Evolutionary conservation across 768 basidiomycete genomes (phyloP), one percentile per base, ranked within the genome.

Genomic region (Leccinum uliginosum): DNA sequence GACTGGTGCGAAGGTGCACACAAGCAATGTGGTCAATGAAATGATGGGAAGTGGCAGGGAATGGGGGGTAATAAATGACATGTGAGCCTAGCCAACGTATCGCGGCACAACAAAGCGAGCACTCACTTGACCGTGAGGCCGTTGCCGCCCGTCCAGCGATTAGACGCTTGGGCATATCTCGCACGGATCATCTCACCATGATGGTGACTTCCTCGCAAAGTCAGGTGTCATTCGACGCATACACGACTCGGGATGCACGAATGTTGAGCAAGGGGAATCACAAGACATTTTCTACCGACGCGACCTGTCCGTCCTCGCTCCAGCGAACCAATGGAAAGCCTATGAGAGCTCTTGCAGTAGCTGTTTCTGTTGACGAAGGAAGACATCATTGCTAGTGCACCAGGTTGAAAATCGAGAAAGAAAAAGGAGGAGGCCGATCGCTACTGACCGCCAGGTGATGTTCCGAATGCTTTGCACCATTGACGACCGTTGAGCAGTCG

Each of bases 111-210:
- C 38, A 17, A 26, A 15, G 23, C 17, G 40, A 29, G 2, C 35
- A 53, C 76, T 6, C 58, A 83, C 83, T 85, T 85, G 46, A 76
- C 68, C 1, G 82, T 82, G 3, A 80, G 53, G 0, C 84, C 84
- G 55, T 82, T 81, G 30, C 83, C 84, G 0, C 83, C 83, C 1
- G 81, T 79, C 83, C 83, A 85, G 63, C 84, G 12, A n/a, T 24
- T 8, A 15, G 19, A 35, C 3, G 15, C 34, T 17, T 14, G 7
- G n/a, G 21, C 7, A 23, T 24, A 7, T 24, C 19, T 24, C 23
- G 44, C 12, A 45, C 12, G 44, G 12, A 15, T 45, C 12, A 40
- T 40, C 19, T 50, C 11, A 35, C 24, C 53, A 51, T 49, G 32
- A 17, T 44, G 19, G 43, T 38, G 26, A n/a, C n/a, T n/a, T n/a